These are phyloP conservation scores for Trichophyton rubrum DNA, from an alignment of 2,329 filamentous ascomycete species.

Conservation along the genomic window DNA sequence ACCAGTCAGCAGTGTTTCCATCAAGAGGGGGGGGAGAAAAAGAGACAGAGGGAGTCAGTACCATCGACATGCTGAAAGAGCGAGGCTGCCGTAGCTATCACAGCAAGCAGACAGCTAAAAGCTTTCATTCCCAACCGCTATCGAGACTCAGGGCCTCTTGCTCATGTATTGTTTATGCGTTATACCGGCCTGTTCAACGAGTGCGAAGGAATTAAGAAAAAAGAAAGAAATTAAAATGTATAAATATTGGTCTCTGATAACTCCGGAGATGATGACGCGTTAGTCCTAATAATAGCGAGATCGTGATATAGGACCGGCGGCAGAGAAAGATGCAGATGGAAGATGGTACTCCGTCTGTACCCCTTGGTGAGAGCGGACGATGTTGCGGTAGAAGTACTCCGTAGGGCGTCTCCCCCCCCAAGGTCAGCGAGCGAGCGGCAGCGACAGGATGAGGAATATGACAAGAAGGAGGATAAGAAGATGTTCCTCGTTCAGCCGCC, in stretches of 20 bases:
- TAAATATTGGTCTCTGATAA: not conserved
- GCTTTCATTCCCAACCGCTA: conserved; percentile 17
- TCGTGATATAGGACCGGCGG: too few relatives aligned
- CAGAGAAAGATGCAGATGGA: too few relatives aligned
- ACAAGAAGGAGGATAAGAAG: not conserved
- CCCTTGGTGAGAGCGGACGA: too few relatives aligned
- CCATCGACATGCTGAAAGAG: conserved; percentile 16
- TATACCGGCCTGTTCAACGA: not conserved
- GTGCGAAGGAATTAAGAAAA: not conserved
- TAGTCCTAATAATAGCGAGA: not conserved
- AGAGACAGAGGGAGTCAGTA: conserved; percentile 5
- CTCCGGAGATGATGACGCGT: not conserved
- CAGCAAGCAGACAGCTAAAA: conserved; percentile 17
- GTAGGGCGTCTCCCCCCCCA: not conserved
- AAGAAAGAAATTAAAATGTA: too few relatives aligned
- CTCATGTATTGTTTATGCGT: not conserved
- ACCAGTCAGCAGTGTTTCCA: conserved; percentile 2
- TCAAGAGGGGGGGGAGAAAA: not conserved
- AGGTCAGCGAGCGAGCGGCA: not conserved
- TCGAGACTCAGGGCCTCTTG: not conserved
- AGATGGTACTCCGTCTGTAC: too few relatives aligned
- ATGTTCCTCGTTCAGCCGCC: not conserved
- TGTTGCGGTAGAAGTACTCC: not conserved
- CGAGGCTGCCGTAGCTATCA: conserved; percentile 19
- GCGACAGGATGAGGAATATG: not conserved